These are phyloP conservation scores for Phialocephala sp. DNA, from an alignment of 2,329 filamentous ascomycete genomes.

Conservation along the genomic window DNA sequence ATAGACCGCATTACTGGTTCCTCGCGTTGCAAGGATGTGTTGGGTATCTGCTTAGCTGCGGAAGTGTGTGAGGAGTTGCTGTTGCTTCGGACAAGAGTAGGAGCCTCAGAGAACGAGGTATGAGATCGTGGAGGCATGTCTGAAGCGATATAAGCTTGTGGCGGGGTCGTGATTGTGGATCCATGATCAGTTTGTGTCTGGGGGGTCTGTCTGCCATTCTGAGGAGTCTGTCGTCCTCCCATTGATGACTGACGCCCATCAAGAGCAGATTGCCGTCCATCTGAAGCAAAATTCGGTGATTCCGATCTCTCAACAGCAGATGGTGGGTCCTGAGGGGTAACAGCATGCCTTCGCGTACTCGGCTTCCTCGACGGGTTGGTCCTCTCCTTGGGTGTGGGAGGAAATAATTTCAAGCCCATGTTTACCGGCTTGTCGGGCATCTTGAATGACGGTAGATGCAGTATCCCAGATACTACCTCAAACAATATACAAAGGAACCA, in stretches of 20 bases:
- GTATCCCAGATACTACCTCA: conserved; percentile 33
- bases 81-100: conserved; percentile 54
- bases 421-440: conserved; percentile 40
- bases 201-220: conserved; percentile 16
- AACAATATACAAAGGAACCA: conserved; percentile 17
- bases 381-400: conserved; percentile 41
- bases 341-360: conserved; percentile 36
- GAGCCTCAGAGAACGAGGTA: conserved; percentile 57
- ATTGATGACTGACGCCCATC: conserved; percentile 32
- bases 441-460: conserved; percentile 21
- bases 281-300: conserved; percentile 34
- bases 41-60: conserved; percentile 55
- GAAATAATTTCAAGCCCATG: conserved; percentile 42
- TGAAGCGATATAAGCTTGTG: conserved; percentile 36
- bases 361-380: conserved; percentile 37
- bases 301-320: conserved; percentile 35
- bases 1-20: conserved; percentile 68
- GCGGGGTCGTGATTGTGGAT: conserved; percentile 35
- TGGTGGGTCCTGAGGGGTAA: conserved; percentile 32
- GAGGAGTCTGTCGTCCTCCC: conserved; percentile 24
- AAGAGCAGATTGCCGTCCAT: conserved; percentile 33
- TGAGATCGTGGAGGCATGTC: conserved; percentile 49
- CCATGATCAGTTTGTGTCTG: conserved; percentile 27
- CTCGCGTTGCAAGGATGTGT: conserved; percentile 36
- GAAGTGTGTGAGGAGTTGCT: conserved; percentile 60